Conservation (phyloP, 2,329 filamentous ascomycete species). For the Monilinia polystroma region DNA sequence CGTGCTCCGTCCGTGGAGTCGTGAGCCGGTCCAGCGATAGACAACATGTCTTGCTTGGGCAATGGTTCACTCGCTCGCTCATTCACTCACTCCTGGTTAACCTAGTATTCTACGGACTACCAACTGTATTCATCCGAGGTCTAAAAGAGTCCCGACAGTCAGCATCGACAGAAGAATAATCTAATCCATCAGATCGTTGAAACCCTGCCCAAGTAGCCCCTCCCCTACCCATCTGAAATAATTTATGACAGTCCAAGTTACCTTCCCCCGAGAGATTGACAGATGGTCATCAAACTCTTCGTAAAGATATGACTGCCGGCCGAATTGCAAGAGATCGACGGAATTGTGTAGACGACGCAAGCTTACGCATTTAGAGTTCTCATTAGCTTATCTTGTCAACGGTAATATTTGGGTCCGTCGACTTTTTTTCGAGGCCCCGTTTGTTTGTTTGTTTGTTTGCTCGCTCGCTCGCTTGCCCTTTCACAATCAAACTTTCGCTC, state of each 20-base stretch:
- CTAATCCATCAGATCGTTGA: neutral
- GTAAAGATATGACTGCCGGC: neutral
- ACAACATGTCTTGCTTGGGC: constrained; percentile 2
- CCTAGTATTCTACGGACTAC: too few species aligned
- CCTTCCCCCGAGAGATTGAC: neutral
- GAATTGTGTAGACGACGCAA: neutral
- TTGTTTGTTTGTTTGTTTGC: too few species aligned
- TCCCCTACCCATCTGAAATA: neutral
- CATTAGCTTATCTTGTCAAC: constrained; percentile 9
- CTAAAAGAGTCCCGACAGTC: neutral
- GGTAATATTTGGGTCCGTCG: neutral
- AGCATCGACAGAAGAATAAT: neutral
- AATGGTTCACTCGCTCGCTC: neutral
- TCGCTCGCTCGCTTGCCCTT: neutral
- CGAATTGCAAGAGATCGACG: constrained; percentile 1
- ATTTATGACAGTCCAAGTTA: neutral
- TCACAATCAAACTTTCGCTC: neutral
- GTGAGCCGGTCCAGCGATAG: neutral
- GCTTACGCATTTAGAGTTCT: constrained; percentile 11
- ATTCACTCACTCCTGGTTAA: neutral
- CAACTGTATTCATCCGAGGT: constrained; percentile 6
- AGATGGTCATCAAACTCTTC: neutral
- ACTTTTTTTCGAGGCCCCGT: neutral
- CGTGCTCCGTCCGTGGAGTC: constrained; percentile 13
- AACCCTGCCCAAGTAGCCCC: constrained; percentile 10